Evolutionary conservation across 164 flowering plant species (phyloP).

Genomic region (Hamamelis virginiana): DNA sequence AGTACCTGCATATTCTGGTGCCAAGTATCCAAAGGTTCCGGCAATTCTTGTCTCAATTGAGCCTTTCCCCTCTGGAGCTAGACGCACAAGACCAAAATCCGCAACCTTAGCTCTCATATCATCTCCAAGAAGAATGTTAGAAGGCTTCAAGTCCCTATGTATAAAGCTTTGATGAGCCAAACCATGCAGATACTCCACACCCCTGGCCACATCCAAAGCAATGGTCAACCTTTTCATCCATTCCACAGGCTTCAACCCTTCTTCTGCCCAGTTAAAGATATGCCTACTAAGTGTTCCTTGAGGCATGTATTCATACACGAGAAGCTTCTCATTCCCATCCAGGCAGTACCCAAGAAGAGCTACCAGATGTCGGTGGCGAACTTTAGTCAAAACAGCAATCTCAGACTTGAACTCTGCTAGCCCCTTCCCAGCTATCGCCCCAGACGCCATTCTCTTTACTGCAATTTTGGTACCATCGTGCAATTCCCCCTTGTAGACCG

Average conservation of each 20-base stretch:
- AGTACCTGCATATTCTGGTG: slow-evolving; percentile 84
- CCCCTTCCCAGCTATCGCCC: slow-evolving; percentile 60
- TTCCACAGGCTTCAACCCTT: slow-evolving; percentile 59
- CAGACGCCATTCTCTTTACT: slow-evolving; percentile 76
- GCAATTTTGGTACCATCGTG: slow-evolving; percentile 84
- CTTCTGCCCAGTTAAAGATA: slow-evolving; percentile 66
- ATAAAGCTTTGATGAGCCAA: slow-evolving; percentile 85
- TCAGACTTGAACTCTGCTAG: slow-evolving; percentile 67
- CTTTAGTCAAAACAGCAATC: slow-evolving; percentile 78
- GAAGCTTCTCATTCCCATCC: slow-evolving; percentile 77
- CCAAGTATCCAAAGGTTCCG: slow-evolving; percentile 81
- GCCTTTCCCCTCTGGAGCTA: slow-evolving; percentile 81
- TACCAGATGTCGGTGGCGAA: slow-evolving; percentile 72
- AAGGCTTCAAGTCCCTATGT: slow-evolving; percentile 78
- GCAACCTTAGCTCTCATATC: slow-evolving; percentile 87
- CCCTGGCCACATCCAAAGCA: slow-evolving; percentile 82
- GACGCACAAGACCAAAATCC: slow-evolving; percentile 82
- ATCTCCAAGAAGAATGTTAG: slow-evolving; percentile 86
- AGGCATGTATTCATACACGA: slow-evolving; percentile 83
- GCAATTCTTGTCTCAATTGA: slow-evolving; percentile 79
- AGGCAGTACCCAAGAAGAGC: slow-evolving; percentile 77
- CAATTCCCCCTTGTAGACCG: slow-evolving; percentile 72
- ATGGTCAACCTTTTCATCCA: slow-evolving; percentile 65
- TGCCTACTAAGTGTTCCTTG: slow-evolving; percentile 74
- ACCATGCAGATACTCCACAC: slow-evolving; percentile 77